These are phyloP conservation scores for Emmonsiellopsis sp. DNA, from an alignment of 2,329 filamentous ascomycete species.

Conservation along the genomic window DNA sequence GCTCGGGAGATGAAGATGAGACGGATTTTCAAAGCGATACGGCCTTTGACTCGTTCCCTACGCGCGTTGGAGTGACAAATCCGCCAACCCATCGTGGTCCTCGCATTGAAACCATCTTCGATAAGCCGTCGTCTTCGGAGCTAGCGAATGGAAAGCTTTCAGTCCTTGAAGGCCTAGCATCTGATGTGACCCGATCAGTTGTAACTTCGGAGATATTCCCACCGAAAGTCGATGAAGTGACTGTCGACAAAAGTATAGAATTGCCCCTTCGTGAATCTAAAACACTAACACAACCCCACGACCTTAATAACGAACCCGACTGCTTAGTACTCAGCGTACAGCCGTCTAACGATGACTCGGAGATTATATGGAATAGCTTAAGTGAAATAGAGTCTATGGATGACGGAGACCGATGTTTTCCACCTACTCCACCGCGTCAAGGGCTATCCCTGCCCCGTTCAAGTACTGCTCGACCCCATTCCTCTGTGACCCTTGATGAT, in stretches of 20 bases:
- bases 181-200: not conserved
- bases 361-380: not conserved
- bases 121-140: conserved; percentile 39
- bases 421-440: not conserved
- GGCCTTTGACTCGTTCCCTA: conserved; percentile 54
- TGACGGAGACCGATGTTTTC: not conserved
- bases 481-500: conserved; percentile 6
- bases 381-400: conserved; percentile 1
- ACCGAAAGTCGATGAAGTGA: not conserved
- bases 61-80: conserved; percentile 46
- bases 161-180: conserved; percentile 26
- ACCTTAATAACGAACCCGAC: not conserved
- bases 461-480: conserved; percentile 1
- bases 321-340: not conserved
- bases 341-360: not conserved
- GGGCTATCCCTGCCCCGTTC: not conserved
- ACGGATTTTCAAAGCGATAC: conserved; percentile 54
- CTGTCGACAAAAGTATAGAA: not conserved
- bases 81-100: conserved; percentile 46
- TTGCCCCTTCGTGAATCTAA: no score
- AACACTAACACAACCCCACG: not conserved
- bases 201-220: not conserved
- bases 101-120: conserved; percentile 56
- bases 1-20: conserved; percentile 53
- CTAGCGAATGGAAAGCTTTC: conserved; percentile 33